These are phyloP conservation scores for Erythrophleum fordii DNA, from an alignment of 306 rosid genomes.

Conservation along the genomic window DNA sequence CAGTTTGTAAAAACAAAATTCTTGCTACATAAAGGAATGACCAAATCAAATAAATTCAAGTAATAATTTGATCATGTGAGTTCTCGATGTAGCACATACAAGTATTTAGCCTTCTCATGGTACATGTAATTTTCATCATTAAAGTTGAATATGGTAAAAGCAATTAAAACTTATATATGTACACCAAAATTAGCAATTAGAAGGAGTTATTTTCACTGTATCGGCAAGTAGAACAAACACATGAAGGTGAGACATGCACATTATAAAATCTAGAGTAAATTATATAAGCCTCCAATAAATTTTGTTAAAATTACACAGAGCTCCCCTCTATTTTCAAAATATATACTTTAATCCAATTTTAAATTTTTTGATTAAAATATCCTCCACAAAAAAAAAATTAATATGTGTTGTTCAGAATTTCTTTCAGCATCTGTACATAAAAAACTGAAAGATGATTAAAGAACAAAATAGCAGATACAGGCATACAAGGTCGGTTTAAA, in stretches of 20 bases:
- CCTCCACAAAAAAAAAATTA: not conserved
- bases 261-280: not conserved
- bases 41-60: conserved; percentile 11
- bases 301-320: not conserved
- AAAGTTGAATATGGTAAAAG: not conserved
- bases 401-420: not conserved
- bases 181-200: conserved; percentile 11
- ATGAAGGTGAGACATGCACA: conserved; percentile 32
- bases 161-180: conserved; percentile 29
- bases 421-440: conserved; percentile 1
- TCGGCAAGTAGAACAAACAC: conserved; percentile 14
- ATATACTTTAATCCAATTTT: not conserved
- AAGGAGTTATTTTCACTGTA: conserved; percentile 4
- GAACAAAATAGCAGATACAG: not conserved
- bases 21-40: conserved; percentile 27
- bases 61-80: conserved; percentile 21
- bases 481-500: not conserved
- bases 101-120: not conserved
- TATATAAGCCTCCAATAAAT: not conserved
- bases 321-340: not conserved
- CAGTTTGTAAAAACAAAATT: not conserved
- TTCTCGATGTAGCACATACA: conserved; percentile 3
- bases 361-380: not conserved
- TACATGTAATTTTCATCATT: conserved; percentile 28
- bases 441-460: conserved; percentile 9